Percentiles rank a stretch among this genome's conserved stretches.
phyloP scores from a whole-genome alignment of 495 filamentous ascomycete species.

The Haplographium delicatum region DNA sequence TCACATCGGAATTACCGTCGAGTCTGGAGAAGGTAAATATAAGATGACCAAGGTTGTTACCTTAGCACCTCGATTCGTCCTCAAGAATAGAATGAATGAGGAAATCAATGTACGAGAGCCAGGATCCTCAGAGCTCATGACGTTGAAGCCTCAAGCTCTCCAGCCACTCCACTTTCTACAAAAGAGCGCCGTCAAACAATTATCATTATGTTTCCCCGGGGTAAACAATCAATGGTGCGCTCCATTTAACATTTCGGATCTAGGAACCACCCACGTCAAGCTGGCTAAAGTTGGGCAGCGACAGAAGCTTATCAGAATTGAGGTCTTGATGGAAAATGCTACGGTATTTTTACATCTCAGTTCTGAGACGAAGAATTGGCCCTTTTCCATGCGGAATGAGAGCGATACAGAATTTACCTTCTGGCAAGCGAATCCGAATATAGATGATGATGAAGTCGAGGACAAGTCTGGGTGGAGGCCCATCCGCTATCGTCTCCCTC shows the following conservation, averaged over 20 bases:
- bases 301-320: constrained; percentile 81
- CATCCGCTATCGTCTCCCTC: constrained; percentile 87
- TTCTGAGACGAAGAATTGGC: constrained; percentile 90
- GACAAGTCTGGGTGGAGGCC: constrained; percentile 82
- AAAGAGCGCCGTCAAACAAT: constrained; percentile 71
- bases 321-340: constrained; percentile 83
- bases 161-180: constrained; percentile 84
- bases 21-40: constrained; percentile 93
- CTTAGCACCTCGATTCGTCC: constrained; percentile 84
- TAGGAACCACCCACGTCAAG: constrained; percentile 89
- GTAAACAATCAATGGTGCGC: constrained; percentile 98
- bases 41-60: constrained; percentile 93
- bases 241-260: constrained; percentile 91
- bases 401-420: constrained; percentile 95
- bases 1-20: constrained; percentile 81
- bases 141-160: constrained; percentile 67
- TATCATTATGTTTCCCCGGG: constrained; percentile 89
- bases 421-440: constrained; percentile 68
- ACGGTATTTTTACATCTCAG: constrained; percentile 91
- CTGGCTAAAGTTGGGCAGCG: constrained; percentile 84
- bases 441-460: constrained; percentile 78
- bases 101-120: constrained; percentile 86
- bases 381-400: constrained; percentile 97
- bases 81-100: constrained; percentile 89
- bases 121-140: constrained; percentile 72